These are phyloP conservation scores for Grosmannia penicillata DNA, from an alignment of 2,329 filamentous ascomycete genomes.

Conservation along the genomic window DNA sequence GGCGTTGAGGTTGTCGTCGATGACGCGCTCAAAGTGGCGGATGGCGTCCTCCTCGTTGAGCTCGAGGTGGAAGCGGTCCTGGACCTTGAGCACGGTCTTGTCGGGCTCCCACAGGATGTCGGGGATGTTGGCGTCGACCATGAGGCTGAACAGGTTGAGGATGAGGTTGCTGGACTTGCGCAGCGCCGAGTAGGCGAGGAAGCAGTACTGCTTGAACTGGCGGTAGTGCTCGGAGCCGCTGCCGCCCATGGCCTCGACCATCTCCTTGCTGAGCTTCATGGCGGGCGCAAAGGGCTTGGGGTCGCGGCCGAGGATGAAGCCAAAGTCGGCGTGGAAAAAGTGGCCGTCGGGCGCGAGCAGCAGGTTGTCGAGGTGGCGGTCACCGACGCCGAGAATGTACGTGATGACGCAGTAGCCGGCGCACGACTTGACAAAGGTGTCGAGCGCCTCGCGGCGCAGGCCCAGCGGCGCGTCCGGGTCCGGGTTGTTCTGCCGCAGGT, in stretches of 20 bases:
- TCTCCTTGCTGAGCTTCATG: conserved; percentile 94
- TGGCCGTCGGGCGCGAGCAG: conserved; percentile 78
- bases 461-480: conserved; percentile 69
- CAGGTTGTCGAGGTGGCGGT: conserved; percentile 90
- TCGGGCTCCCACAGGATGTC: conserved; percentile 88
- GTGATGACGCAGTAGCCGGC: conserved; percentile 98
- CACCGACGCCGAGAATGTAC: conserved; percentile 90
- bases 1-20: conserved; percentile 80
- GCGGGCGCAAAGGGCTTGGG: conserved; percentile 94
- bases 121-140: conserved; percentile 95
- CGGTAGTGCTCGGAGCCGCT: conserved; percentile 65
- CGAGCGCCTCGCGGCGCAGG: conserved; percentile 81
- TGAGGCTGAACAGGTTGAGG: conserved; percentile 86
- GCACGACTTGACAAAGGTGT: conserved; percentile 90
- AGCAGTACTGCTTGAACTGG: conserved; percentile 89
- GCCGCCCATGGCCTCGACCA: conserved; percentile 98
- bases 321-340: conserved; percentile 98
- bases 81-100: conserved; percentile 87
- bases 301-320: conserved; percentile 92
- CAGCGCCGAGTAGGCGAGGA: conserved; percentile 82
- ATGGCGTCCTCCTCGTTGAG: conserved; percentile 87
- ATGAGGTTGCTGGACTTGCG: conserved; percentile 84
- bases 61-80: conserved; percentile 86
- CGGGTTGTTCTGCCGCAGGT: conserved; percentile 78
- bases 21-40: conserved; percentile 71